Conservation (phyloP, 106 monocot species). For the Amphibolis antarctica region DNA sequence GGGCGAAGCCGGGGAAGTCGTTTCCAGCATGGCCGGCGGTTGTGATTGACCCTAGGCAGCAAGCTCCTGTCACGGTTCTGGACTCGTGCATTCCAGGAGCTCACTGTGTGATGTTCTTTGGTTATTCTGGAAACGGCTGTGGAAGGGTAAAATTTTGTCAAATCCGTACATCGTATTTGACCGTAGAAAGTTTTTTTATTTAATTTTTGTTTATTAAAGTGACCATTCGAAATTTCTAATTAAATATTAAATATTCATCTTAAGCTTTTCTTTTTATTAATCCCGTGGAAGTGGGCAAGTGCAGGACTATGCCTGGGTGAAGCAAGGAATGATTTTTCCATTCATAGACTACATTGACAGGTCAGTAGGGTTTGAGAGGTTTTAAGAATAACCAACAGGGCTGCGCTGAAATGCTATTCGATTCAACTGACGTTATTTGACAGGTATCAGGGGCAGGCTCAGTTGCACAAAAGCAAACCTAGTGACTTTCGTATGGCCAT, state of each 20-base stretch:
- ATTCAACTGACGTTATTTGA: not conserved
- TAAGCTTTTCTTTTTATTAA: not conserved
- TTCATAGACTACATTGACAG: constrained; percentile 77
- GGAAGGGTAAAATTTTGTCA: constrained; percentile 36
- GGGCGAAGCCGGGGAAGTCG: constrained; percentile 68
- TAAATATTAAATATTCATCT: too few species aligned
- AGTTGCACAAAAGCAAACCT: constrained; percentile 57
- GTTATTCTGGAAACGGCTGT: constrained; percentile 44
- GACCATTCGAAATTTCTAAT: too few species aligned
- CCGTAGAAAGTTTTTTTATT: not conserved
- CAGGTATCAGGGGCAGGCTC: constrained; percentile 84
- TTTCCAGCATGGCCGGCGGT: constrained; percentile 84
- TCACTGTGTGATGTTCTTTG: constrained; percentile 84
- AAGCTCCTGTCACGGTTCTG: constrained; percentile 60
- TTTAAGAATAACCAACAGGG: not conserved
- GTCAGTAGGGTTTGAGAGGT: constrained; percentile 18
- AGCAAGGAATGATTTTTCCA: constrained; percentile 85
- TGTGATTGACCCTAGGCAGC: constrained; percentile 64
- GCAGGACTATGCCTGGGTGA: constrained; percentile 96
- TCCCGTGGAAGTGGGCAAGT: not conserved
- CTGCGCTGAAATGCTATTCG: not conserved
- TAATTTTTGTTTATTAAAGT: not conserved
- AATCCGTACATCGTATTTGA: not conserved
- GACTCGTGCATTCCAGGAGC: constrained; percentile 53
- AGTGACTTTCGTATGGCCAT: constrained; percentile 67